Conservation (phyloP, 2,329 filamentous ascomycete genomes). For the Colletotrichum truncatum region DNA sequence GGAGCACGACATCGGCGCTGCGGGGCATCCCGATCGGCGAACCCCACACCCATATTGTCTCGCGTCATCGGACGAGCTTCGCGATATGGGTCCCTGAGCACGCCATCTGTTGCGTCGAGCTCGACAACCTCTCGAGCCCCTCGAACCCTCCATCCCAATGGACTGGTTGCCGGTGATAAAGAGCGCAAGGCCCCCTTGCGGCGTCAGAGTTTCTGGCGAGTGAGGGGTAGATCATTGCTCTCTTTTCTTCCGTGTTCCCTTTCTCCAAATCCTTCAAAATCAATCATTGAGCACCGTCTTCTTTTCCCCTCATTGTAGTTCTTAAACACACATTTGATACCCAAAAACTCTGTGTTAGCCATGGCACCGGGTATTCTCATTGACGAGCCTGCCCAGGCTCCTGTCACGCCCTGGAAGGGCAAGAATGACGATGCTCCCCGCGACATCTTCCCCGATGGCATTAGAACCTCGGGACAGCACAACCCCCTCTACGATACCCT, state of each 20-base stretch:
- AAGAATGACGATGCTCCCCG: slow-evolving; percentile 45
- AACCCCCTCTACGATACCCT: slow-evolving; percentile 72
- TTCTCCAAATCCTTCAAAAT: not conserved
- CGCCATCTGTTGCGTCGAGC: slow-evolving; percentile 26
- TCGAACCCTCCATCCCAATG: not conserved
- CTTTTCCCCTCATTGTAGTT: not conserved
- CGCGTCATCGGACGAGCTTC: slow-evolving; percentile 29
- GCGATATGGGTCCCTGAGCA: slow-evolving; percentile 31
- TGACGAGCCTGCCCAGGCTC: slow-evolving; percentile 25
- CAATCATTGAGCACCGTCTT: not conserved
- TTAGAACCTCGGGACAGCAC: slow-evolving; percentile 73
- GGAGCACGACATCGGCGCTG: slow-evolving; percentile 18
- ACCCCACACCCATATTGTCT: slow-evolving; percentile 11
- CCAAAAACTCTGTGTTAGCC: not conserved
- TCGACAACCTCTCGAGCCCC: slow-evolving; percentile 15
- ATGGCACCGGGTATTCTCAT: slow-evolving; percentile 34
- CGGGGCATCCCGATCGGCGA: slow-evolving; percentile 13
- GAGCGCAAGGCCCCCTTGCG: not conserved
- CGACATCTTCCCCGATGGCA: slow-evolving; percentile 55
- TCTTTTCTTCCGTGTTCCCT: not conserved
- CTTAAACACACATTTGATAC: not conserved
- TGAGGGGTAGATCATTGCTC: slow-evolving; percentile 18
- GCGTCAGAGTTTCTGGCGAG: not conserved
- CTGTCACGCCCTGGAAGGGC: slow-evolving; percentile 24
- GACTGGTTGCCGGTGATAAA: slow-evolving; percentile 9